Percentiles rank a stretch among this genome's conserved stretches.
phyloP scores from a whole-genome alignment of 805 yeast genomes.

The Naumovozyma castellii region DNA sequence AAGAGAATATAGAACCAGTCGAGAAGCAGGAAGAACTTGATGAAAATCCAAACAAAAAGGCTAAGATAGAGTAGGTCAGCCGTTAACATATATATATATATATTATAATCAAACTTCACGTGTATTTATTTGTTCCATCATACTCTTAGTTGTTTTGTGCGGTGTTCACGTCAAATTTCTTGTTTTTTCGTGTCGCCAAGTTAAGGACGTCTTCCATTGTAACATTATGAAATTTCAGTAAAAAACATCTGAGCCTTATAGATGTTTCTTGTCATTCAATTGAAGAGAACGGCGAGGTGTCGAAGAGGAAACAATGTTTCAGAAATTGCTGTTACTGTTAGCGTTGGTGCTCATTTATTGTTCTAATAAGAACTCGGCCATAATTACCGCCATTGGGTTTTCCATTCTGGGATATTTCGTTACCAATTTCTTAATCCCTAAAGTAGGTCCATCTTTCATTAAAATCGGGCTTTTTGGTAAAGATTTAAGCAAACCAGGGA shows the following conservation, averaged over 20 bases:
- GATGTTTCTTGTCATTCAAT: too few relatives aligned
- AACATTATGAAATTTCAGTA: too few relatives aligned
- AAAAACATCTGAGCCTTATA: too few relatives aligned
- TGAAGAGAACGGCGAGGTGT: too few relatives aligned
- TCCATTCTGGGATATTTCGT: conserved; percentile 54
- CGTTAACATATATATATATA: background rate
- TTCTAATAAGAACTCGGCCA: conserved; percentile 18
- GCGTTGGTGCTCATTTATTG: conserved; percentile 11
- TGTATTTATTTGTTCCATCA: too few relatives aligned
- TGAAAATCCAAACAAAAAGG: background rate
- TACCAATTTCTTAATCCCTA: conserved; percentile 57
- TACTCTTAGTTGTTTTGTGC: too few relatives aligned
- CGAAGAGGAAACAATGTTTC: conserved; percentile 3
- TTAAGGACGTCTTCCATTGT: too few relatives aligned
- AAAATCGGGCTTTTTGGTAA: conserved; percentile 76
- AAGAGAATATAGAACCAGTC: conserved; percentile 3
- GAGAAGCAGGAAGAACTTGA: background rate
- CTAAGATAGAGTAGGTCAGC: conserved; percentile 2
- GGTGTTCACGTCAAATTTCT: background rate
- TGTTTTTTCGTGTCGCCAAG: background rate
- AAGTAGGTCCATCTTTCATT: conserved; percentile 54
- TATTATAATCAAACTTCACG: background rate
- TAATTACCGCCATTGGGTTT: conserved; percentile 52
- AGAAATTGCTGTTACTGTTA: conserved; percentile 6
- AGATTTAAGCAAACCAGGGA: conserved; percentile 70